Evolutionary conservation across 2,329 filamentous ascomycete genomes (phyloP), one percentile per base, ranked within the genome.

Genomic region (Colletotrichum sp.): DNA sequence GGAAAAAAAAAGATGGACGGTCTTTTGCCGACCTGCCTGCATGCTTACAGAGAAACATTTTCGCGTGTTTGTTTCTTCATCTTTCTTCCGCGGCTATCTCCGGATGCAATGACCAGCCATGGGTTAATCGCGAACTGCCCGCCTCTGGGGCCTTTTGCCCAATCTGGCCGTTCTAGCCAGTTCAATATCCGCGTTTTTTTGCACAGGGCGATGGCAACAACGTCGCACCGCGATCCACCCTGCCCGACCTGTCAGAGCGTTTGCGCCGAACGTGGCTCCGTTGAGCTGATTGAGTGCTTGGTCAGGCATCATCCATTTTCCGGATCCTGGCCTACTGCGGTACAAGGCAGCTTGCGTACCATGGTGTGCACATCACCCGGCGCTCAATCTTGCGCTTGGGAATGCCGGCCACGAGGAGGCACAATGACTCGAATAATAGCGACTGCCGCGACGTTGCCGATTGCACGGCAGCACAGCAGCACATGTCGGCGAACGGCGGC

Each of bases 261-360:
- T 68, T 34, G 73, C 73, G 57, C 69, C 69, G 70, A 73, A 68
- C 28, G 57, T 30, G 36, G 64, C 66, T 68, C 72, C 59, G 63
- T 34, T 59, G 55, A 26, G 39, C 34, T 64, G 64, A 64, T 60
- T 36, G 44, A 72, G 24, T 63, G 59, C 73, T 52, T 36, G 39
- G 71, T 59, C 70, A 76, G 64, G 73, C 70, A 73, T 76, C 39
- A 65, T 44, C 64, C 73, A 73, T 73, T 63, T 49, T 39, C 10
- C 18, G n/a, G 13, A 73, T 26, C 73, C 69, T 73, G 70, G 57
- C 36, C 16, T 44, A 44, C 39, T 44, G 39, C 39, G 18, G 39
- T n/a, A 16, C 15, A 28, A 21, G 57, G 13, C 39, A 62, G 39
- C 63, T 60, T 60, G 63, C 70, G 64, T 65, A 59, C 59, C 64